Evolutionary conservation across 169 alveolate species (phyloP).

Genomic region (Perkinsus olseni): DNA sequence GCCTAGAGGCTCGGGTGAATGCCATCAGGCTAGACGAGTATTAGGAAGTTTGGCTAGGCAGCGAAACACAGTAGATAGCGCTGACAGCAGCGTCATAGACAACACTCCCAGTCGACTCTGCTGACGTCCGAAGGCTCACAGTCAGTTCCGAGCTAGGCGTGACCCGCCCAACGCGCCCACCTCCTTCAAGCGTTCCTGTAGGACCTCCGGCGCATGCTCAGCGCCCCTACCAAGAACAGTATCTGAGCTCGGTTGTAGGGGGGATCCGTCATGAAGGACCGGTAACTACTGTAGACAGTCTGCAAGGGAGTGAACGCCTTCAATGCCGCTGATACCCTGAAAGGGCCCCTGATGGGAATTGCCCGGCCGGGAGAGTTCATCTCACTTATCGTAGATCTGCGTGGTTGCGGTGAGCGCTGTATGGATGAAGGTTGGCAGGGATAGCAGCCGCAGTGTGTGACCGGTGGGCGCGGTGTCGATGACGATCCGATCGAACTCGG

Average conservation of each 20-base stretch:
- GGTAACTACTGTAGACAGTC: not conserved
- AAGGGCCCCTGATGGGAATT: not conserved
- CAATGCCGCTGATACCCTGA: not conserved
- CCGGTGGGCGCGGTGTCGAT: slow-evolving; percentile 99
- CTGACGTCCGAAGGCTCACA: too few relatives aligned
- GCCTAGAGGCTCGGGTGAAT: too few relatives aligned
- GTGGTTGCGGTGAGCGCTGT: not conserved
- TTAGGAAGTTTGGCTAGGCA: too few relatives aligned
- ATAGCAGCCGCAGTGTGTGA: slow-evolving; percentile 92
- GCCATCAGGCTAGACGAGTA: too few relatives aligned
- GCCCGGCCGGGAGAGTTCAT: not conserved
- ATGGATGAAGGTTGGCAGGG: slow-evolving; percentile 67
- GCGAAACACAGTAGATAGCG: too few relatives aligned
- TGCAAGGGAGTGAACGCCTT: not conserved
- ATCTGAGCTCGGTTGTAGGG: not conserved
- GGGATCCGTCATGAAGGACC: not conserved
- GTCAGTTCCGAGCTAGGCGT: too few relatives aligned
- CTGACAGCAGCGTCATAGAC: too few relatives aligned
- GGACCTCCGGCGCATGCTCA: not conserved
- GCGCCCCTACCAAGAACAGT: not conserved
- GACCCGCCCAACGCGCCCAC: too few relatives aligned
- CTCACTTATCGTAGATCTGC: not conserved
- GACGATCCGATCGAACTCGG: slow-evolving; percentile 47
- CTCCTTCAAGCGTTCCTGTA: not conserved
- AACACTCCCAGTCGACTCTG: too few relatives aligned